Conservation (phyloP, 352 stramenopile genomes). For the Globisporangium splendens region DNA sequence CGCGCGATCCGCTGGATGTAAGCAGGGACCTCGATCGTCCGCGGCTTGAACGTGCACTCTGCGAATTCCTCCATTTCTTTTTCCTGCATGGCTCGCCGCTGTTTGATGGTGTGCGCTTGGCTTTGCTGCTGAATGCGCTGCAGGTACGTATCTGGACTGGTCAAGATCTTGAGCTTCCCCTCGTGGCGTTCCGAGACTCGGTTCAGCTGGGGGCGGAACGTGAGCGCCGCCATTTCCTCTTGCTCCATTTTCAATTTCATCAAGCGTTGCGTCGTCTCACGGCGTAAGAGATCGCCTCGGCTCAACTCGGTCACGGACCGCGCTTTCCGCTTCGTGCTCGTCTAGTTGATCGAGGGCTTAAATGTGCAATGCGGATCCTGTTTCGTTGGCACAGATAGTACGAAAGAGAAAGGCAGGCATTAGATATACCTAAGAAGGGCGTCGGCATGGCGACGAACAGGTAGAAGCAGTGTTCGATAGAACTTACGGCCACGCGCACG, state of each 20-base stretch:
- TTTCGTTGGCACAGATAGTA: background rate
- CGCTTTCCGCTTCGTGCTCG: conserved; percentile 53
- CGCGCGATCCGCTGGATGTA: conserved; percentile 83
- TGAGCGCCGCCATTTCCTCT: conserved; percentile 77
- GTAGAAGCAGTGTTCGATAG: background rate
- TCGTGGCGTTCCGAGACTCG: conserved; percentile 60
- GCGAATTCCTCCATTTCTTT: conserved; percentile 82
- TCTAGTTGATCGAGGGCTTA: conserved; percentile 75
- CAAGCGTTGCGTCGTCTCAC: conserved; percentile 71
- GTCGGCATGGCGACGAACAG: no score
- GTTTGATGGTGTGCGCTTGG: conserved; percentile 65
- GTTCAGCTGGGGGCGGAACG: conserved; percentile 76
- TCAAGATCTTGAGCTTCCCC: conserved; percentile 76
- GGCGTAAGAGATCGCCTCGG: conserved; percentile 66
- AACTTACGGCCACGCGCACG: conserved; percentile 48
- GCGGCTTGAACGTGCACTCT: conserved; percentile 83
- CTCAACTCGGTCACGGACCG: conserved; percentile 80
- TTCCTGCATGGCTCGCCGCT: conserved; percentile 68
- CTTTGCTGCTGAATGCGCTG: conserved; percentile 79
- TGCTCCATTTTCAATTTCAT: conserved; percentile 89
- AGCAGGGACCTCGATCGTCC: conserved; percentile 76
- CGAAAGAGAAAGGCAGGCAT: background rate
- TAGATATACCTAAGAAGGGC: no score
- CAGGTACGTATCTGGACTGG: conserved; percentile 76
- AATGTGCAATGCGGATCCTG: conserved; percentile 85